Conservation (phyloP, 192 early-diverging fungal genomes). For the Allomyces macrogynus region DNA sequence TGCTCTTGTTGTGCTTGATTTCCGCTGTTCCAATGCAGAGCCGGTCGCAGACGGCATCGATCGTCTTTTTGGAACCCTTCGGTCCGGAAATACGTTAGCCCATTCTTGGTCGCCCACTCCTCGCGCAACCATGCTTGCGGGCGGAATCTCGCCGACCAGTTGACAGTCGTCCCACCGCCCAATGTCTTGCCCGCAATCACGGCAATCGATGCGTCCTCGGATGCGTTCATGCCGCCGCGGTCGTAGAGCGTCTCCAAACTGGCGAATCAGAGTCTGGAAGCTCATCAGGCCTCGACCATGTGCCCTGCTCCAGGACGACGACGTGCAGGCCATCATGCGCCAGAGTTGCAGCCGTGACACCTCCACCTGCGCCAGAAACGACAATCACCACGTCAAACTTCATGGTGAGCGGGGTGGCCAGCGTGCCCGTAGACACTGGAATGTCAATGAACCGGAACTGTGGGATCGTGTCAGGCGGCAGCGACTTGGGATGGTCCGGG, state of each 20-base stretch:
- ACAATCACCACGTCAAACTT: constrained; percentile 43
- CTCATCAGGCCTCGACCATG: constrained; percentile 29
- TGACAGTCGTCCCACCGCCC: constrained; percentile 55
- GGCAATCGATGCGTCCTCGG: constrained; percentile 27
- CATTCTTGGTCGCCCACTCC: constrained; percentile 42
- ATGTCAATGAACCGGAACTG: constrained; percentile 28
- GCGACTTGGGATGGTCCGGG: no score
- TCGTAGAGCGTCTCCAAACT: constrained; percentile 35
- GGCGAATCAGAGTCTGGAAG: constrained; percentile 24
- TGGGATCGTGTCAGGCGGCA: constrained; percentile 15
- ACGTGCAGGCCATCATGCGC: constrained; percentile 41
- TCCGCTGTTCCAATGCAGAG: constrained; percentile 27
- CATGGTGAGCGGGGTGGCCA: constrained; percentile 5
- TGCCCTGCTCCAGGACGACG: constrained; percentile 54
- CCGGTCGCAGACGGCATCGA: constrained; percentile 34
- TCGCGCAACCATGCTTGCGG: constrained; percentile 38
- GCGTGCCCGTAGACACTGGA: constrained; percentile 10
- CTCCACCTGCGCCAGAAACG: constrained; percentile 47
- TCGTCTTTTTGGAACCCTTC: constrained; percentile 18
- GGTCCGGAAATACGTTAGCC: constrained; percentile 35
- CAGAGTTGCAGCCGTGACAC: constrained; percentile 42
- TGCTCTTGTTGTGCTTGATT: constrained; percentile 40
- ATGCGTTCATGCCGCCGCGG: constrained; percentile 17
- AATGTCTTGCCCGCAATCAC: constrained; percentile 42
- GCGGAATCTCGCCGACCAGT: constrained; percentile 31